These are phyloP conservation scores for Pezizomycotina sp. DNA, from an alignment of 2,329 filamentous ascomycete genomes.

Conservation along the genomic window DNA sequence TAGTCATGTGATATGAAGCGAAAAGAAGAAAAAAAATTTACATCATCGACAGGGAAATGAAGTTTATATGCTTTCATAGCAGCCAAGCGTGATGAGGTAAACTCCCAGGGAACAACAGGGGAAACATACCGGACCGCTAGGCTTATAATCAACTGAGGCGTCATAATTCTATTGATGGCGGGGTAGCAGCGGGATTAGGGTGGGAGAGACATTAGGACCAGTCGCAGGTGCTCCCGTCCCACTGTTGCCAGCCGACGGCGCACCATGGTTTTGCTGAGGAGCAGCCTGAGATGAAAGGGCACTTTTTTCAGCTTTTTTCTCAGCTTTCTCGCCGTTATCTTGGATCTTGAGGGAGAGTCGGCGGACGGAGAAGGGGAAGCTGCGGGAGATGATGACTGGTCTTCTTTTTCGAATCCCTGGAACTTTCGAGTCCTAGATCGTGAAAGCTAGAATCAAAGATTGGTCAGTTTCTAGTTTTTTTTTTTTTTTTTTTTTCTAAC, in stretches of 20 bases:
- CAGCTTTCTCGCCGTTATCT: conserved; percentile 17
- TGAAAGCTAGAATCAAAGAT: too few relatives aligned
- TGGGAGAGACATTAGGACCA: conserved; percentile 20
- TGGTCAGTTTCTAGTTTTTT: too few relatives aligned
- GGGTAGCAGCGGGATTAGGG: conserved; percentile 22
- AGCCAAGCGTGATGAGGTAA: too few relatives aligned
- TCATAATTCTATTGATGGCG: conserved; percentile 38
- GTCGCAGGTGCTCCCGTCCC: conserved; percentile 9
- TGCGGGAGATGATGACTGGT: too few relatives aligned
- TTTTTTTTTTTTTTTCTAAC: too few relatives aligned
- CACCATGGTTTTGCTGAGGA: too few relatives aligned
- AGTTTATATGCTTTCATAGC: too few relatives aligned
- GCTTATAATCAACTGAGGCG: conserved; percentile 49
- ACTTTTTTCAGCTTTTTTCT: conserved; percentile 19
- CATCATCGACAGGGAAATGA: neutral
- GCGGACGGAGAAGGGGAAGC: too few relatives aligned
- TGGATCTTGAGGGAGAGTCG: conserved; percentile 22
- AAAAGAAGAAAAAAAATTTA: conserved; percentile 7
- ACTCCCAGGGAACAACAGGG: conserved; percentile 9
- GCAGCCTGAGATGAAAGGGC: conserved; percentile 17
- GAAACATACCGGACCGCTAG: conserved; percentile 21
- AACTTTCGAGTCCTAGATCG: too few relatives aligned
- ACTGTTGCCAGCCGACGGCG: conserved; percentile 14
- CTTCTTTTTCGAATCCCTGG: too few relatives aligned
- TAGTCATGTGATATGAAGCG: conserved; percentile 20